Evolutionary conservation across 2,329 filamentous ascomycete genomes (phyloP).

Genomic region (Leptographium galeiforme): DNA sequence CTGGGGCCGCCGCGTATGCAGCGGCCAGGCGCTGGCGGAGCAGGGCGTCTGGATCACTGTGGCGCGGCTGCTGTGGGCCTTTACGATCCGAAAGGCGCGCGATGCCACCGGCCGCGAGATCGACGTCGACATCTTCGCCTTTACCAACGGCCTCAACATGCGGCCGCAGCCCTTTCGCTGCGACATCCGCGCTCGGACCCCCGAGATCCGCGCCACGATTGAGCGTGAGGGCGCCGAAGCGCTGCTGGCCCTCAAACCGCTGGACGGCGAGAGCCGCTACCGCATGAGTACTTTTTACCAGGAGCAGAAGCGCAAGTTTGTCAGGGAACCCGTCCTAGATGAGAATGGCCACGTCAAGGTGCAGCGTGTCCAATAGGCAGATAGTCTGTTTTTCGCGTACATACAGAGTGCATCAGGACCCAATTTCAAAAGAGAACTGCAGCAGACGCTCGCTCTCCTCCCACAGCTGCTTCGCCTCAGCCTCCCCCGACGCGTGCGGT

Average conservation of each 20-base stretch:
- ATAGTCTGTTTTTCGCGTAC: too few species aligned
- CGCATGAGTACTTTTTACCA: conserved; percentile 40
- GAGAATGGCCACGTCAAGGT: conserved; percentile 1
- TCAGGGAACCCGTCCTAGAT: conserved; percentile 13
- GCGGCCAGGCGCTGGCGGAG: conserved; percentile 41
- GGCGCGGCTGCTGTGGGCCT: conserved; percentile 43
- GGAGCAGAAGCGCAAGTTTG: conserved; percentile 14
- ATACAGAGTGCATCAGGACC: too few species aligned
- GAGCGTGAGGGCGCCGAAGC: conserved; percentile 39
- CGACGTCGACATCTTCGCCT: conserved; percentile 43
- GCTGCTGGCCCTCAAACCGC: conserved; percentile 33
- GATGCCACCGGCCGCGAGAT: conserved; percentile 23
- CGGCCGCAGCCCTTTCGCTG: conserved; percentile 41
- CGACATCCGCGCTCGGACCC: conserved; percentile 34
- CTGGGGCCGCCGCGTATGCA: conserved; percentile 41
- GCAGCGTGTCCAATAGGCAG: neutral
- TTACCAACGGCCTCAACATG: conserved; percentile 42
- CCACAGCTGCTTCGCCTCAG: conserved; percentile 29
- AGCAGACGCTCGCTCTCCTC: conserved; percentile 25
- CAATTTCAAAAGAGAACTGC: too few species aligned
- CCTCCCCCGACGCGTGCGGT: conserved; percentile 19
- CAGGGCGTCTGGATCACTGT: conserved; percentile 47
- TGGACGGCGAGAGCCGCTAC: conserved; percentile 43
- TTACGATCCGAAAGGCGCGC: conserved; percentile 30
- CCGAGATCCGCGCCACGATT: conserved; percentile 34